Evolutionary conservation across 2,329 filamentous ascomycete species (phyloP).

Genomic region (Ascochyta koolunga): DNA sequence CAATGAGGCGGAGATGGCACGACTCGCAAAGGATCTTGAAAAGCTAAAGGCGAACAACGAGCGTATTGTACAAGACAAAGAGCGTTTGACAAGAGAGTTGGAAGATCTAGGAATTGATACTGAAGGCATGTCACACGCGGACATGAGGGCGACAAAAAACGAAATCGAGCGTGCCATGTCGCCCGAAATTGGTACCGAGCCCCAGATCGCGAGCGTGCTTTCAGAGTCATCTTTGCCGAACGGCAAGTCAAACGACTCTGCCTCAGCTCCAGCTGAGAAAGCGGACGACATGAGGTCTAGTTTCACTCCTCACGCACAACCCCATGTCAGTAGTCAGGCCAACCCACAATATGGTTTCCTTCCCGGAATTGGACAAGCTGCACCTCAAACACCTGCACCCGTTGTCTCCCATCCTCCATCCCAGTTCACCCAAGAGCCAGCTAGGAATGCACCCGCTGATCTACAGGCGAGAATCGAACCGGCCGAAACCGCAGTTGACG

Average conservation of each 20-base stretch:
- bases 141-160: slow-evolving; percentile 51
- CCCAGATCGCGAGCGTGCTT: background rate
- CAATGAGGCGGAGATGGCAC: slow-evolving; percentile 48
- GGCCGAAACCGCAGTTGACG: background rate
- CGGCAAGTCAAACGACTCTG: background rate
- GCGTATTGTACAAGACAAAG: slow-evolving; percentile 50
- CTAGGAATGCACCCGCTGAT: background rate
- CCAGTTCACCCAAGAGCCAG: background rate
- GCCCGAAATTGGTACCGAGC: slow-evolving; percentile 7
- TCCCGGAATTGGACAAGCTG: slow-evolving; percentile 23
- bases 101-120: slow-evolving; percentile 56
- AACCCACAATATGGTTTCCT: slow-evolving; percentile 7
- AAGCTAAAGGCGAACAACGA: slow-evolving; percentile 47
- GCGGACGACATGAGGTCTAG: background rate
- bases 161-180: slow-evolving; percentile 43
- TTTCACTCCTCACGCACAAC: background rate
- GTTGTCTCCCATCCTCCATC: background rate
- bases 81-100: slow-evolving; percentile 56
- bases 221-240: background rate
- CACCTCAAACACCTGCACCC: background rate
- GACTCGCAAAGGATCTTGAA: slow-evolving; percentile 54
- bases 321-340: background rate
- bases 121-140: slow-evolving; percentile 53
- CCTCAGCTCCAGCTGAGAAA: background rate
- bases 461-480: background rate